Evolutionary conservation across 2,329 filamentous ascomycete species (phyloP), one percentile per base, ranked within the genome.

Genomic region (Xylaria sp.): DNA sequence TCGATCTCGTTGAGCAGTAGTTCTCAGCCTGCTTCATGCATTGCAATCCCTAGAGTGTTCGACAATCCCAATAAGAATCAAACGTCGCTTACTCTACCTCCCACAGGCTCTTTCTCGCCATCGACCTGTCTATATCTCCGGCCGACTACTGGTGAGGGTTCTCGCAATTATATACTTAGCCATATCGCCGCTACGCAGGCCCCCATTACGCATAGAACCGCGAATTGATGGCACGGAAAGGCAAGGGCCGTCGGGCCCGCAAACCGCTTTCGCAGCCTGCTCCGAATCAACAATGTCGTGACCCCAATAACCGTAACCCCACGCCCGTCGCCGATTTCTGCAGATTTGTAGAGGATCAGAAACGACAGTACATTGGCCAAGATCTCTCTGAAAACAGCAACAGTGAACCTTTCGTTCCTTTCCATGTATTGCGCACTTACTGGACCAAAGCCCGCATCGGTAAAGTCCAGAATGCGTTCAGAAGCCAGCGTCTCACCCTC

Each of bases 381-480:
- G 29, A 49, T 16, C n/a, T 50, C 34, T 45, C 39, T 34, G 29
- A 11, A 9, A 49, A 52, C 8, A 50, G 54, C 20, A 40, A 42
- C 9, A 34, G 24, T n/a, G n/a, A n/a, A 8, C 41, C n/a, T 6
- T 56, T 50, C n/a, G 46, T 60, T 17, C 54, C 54, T 2, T 21
- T 46, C 16, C 18, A 29, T 5, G 40, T 38, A 17, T 18, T 54
- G 9, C 11, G 29, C 7, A 20, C 42, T 9, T 60, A 62, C 24
- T 60, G 59, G 59, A 57, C 42, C n/a, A 37, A 7, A 22, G 20
- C 34, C 1, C 39, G 7, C 22, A 53, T 61, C 26, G 20, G 9
- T 11, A 46, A 22, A 38, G 37, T 60, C 11, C 37, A 50, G 17
- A 41, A 52, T 20, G 43, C 52, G 37, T 56, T 39, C 16, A 21